phyloP scores from a whole-genome alignment of 2,329 filamentous ascomycete genomes.

The Sphaerulina populicola region DNA sequence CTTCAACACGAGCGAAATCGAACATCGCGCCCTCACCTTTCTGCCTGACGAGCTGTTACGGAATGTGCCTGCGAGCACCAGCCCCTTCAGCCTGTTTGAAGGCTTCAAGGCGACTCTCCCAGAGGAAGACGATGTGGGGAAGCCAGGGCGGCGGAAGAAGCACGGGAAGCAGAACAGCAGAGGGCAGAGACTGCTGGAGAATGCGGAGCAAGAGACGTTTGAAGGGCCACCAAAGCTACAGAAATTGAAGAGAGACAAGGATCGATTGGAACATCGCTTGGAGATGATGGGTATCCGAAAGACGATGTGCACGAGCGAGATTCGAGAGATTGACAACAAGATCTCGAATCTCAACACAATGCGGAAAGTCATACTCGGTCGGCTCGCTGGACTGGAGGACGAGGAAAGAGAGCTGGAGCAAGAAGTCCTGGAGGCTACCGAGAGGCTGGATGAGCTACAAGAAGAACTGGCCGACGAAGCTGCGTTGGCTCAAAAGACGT shows the following conservation, averaged over 20 bases:
- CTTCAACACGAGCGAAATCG: conserved; percentile 83
- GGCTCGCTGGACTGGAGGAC: conserved; percentile 76
- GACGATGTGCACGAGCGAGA: conserved; percentile 95
- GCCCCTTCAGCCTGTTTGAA: conserved; percentile 87
- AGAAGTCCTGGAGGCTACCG: conserved; percentile 58
- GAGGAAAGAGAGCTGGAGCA: conserved; percentile 86
- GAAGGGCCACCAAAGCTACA: conserved; percentile 59
- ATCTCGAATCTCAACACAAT: conserved; percentile 87
- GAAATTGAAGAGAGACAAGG: conserved; percentile 71
- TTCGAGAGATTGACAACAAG: conserved; percentile 93
- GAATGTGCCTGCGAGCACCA: conserved; percentile 80
- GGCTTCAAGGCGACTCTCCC: conserved; percentile 89
- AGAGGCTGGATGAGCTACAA: conserved; percentile 54
- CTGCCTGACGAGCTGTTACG: conserved; percentile 81
- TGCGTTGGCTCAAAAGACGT: conserved; percentile 37
- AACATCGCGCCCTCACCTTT: conserved; percentile 81
- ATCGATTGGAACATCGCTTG: conserved; percentile 70
- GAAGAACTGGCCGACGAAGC: conserved; percentile 50
- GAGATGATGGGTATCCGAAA: conserved; percentile 90
- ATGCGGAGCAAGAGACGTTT: conserved; percentile 49
- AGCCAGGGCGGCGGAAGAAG: conserved; percentile 51
- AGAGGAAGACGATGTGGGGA: conserved; percentile 45
- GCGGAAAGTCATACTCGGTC: conserved; percentile 82
- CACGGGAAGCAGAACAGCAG: conserved; percentile 62
- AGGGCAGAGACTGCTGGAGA: conserved; percentile 63